phyloP scores from a whole-genome alignment of 345 rosid species.

The Nephelium lappaceum region DNA sequence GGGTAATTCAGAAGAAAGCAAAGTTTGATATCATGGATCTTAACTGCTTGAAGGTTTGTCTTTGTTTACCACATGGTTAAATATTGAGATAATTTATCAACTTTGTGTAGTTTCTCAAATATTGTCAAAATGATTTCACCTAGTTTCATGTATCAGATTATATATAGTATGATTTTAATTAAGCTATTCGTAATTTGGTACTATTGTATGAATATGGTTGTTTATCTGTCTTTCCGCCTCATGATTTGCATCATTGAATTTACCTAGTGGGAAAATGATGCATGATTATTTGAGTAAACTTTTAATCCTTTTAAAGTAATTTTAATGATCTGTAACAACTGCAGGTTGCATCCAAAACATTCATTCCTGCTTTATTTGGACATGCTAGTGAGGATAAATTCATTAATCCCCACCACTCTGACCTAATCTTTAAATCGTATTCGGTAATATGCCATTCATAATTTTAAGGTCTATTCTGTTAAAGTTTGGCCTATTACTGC shows the following conservation, averaged over 20 bases:
- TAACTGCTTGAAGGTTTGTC: constrained; percentile 82
- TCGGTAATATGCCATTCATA: constrained; percentile 46
- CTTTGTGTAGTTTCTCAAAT: neutral
- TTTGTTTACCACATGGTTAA: constrained; percentile 6
- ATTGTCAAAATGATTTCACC: neutral
- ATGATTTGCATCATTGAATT: constrained; percentile 6
- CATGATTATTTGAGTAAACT: neutral
- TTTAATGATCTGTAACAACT: constrained; percentile 18
- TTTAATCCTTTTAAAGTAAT: neutral
- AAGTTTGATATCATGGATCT: constrained; percentile 96
- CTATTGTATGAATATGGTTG: constrained; percentile 13
- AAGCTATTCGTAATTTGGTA: neutral
- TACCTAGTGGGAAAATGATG: neutral
- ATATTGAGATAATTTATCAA: constrained; percentile 1
- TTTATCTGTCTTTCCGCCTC: neutral
- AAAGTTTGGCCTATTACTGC: constrained; percentile 10
- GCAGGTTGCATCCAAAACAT: constrained; percentile 86
- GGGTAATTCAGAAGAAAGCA: constrained; percentile 84
- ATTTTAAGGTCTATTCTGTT: constrained; percentile 2
- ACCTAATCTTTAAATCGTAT: constrained; percentile 72
- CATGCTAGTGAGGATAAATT: constrained; percentile 91
- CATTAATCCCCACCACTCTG: constrained; percentile 88
- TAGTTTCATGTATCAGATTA: constrained; percentile 7
- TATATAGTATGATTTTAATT: neutral
- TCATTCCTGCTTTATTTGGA: constrained; percentile 94